Base-by-base conservation (phyloP, 257 asterid genomes). In the Solanum neorickii region DNA sequence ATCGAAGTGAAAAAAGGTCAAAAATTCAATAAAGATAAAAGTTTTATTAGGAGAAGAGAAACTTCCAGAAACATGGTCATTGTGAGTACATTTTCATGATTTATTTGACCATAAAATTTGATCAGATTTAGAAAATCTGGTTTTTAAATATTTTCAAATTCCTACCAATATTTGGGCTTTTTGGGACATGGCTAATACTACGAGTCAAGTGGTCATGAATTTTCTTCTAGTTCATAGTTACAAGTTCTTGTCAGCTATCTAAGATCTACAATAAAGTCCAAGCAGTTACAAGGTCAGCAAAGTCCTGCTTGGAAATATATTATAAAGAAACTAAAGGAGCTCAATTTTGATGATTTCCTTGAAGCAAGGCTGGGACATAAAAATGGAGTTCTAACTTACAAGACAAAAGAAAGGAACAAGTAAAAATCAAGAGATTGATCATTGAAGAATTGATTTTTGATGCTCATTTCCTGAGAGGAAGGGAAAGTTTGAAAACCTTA, bases 401-500 rank as follows among this genome's bases (percentile, higher is more conserved):
- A 18, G 25, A 49, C 29, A 11, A 47, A n/a, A 47, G 65, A 29
- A 78, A 47, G 66, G 68, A 80, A 47, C 85, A 80, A 47, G 68
- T 47, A 16, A 10, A 47, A 47, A 9, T 47, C 85, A 47, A 80
- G 33, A 80, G 44, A 47, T 18, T 47, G 62, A 27, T 25, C 14
- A 84, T 16, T 14, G 41, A 84, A 68, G 13, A 39, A 41, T 41
- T 41, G 21, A 85, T 5, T 85, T 49, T 42, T 42, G 68, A 68
- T 15, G 10, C 65, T 25, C 65, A 15, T 44, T 44, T 42, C 84
- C 62, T 15, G 15, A 15, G 23, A 25, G 25, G 12, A 59, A 44
- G 15, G 18, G 31, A n/a, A 39, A 75, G 56, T 83, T 52, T 70
- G 88, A 89, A 86, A 33, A 33, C 90, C 99, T 93, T 91, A 97